phyloP scores from a whole-genome alignment of 2,329 filamentous ascomycete species.

The Scedosporium aurantiacum region DNA sequence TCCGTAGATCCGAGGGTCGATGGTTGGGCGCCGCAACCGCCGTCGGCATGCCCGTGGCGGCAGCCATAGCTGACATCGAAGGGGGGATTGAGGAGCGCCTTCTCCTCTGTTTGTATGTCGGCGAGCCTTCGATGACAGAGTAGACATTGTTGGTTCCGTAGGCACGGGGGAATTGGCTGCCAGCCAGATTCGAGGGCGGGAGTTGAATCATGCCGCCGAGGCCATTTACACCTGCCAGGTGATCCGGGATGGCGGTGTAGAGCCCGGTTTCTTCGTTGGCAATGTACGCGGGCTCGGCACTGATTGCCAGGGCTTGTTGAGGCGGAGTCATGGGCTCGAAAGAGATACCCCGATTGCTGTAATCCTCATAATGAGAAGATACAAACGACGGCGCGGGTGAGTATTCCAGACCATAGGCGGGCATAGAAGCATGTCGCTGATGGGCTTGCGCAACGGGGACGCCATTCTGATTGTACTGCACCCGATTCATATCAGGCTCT shows the following conservation, averaged over 20 bases:
- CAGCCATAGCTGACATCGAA: slow-evolving; percentile 57
- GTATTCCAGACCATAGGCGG: slow-evolving; percentile 87
- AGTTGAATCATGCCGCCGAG: slow-evolving; percentile 87
- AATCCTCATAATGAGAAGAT: slow-evolving; percentile 97
- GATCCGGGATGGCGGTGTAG: slow-evolving; percentile 89
- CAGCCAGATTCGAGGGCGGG: slow-evolving; percentile 72
- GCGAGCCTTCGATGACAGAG: slow-evolving; percentile 93
- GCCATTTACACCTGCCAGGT: slow-evolving; percentile 58
- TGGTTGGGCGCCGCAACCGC: slow-evolving; percentile 52
- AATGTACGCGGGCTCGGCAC: slow-evolving; percentile 88
- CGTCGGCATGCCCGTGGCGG: slow-evolving; percentile 44
- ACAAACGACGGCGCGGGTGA: slow-evolving; percentile 96
- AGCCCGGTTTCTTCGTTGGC: slow-evolving; percentile 95
- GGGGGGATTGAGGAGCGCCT: slow-evolving; percentile 87
- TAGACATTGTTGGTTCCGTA: slow-evolving; percentile 72
- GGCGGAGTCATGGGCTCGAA: slow-evolving; percentile 96
- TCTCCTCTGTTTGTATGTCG: slow-evolving; percentile 95
- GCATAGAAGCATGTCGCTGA: slow-evolving; percentile 97
- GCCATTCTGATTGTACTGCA: slow-evolving; percentile 88
- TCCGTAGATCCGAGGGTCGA: slow-evolving; percentile 78
- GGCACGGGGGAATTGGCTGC: slow-evolving; percentile 66
- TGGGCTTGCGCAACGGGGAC: slow-evolving; percentile 73
- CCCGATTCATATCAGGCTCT: slow-evolving; percentile 70
- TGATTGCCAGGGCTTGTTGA: slow-evolving; percentile 72
- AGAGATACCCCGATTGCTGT: slow-evolving; percentile 89